Evolutionary conservation across 495 filamentous ascomycete species (phyloP).

Genomic region (Daldinia loculata): DNA sequence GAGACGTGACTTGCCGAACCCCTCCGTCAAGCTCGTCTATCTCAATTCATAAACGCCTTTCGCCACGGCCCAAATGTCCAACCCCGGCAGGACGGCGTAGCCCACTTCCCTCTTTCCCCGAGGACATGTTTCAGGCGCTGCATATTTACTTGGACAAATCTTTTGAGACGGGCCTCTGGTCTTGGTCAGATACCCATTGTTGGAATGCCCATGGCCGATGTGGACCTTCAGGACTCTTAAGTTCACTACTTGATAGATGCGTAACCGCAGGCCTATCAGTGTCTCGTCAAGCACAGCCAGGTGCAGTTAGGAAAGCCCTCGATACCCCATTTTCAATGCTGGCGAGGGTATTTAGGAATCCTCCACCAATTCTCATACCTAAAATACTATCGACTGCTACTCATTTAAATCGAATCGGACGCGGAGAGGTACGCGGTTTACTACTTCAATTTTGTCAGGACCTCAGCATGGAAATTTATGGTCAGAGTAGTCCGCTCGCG

Average conservation of each 20-base stretch:
- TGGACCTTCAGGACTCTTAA: constrained; percentile 42
- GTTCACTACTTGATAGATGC: constrained; percentile 42
- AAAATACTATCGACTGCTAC: constrained; percentile 40
- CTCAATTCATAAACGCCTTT: neutral
- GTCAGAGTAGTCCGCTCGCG: constrained; percentile 30
- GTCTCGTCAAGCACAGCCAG: constrained; percentile 42
- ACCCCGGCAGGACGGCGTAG: constrained; percentile 19
- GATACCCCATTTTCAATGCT: constrained; percentile 44
- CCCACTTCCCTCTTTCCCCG: constrained; percentile 28
- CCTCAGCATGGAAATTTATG: constrained; percentile 32
- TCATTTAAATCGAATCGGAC: constrained; percentile 41
- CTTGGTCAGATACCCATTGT: constrained; percentile 36
- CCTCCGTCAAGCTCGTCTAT: constrained; percentile 22
- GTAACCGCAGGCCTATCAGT: constrained; percentile 44
- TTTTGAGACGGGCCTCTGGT: constrained; percentile 40
- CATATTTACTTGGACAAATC: constrained; percentile 32
- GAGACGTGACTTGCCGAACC: constrained; percentile 45
- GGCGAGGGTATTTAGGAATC: constrained; percentile 45
- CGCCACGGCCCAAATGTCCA: constrained; percentile 2
- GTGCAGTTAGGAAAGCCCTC: constrained; percentile 31
- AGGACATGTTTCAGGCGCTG: constrained; percentile 37
- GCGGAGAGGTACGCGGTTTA: constrained; percentile 40
- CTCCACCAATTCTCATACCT: constrained; percentile 42
- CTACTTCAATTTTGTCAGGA: constrained; percentile 45
- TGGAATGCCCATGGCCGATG: constrained; percentile 40